Evolutionary conservation across 805 yeast species (phyloP), one percentile per base, ranked within the genome.

Genomic region (Saccharomycopsis malanga): DNA sequence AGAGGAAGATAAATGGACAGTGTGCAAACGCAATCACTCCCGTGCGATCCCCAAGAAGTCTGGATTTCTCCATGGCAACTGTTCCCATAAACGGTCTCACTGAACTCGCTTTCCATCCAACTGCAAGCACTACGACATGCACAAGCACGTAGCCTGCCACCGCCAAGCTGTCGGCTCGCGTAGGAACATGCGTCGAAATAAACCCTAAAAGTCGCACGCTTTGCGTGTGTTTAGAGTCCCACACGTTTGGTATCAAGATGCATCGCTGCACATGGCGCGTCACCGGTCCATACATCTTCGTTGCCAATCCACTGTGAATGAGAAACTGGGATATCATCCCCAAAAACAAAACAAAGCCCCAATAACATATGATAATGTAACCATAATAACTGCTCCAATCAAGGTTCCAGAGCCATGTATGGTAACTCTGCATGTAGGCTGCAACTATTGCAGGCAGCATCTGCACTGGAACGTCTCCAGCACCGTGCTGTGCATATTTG

Each of bases 1-100:
- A 81, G 48, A 83, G 63, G 51, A 76, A 73, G 17, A 79, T 59
- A 5, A 73, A 59, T 0, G 91, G 89, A 48, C 79, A 69, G 42
- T 78, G 48, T 45, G 73, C 76, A 35, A 76, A 61, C 2, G 74
- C 62, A 61, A 75, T 63, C 17, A 77, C 46, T 41, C 74, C 82
- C 4, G 76, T 63, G 61, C 86, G 68, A 58, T 77, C 81, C 36
- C 76, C 78, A 15, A 80, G 20, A 12, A 21, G 9, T 34, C 44
- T 41, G 20, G 36, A 15, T 17, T 24, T 17, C 21, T 44, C 25
- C 4, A 12, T 24, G 34, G 17, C 35, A 14, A 10, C 20, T 23
- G 15, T 39, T 4, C 7, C 14, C n/a, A 22, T 23, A 23, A 24
- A 14, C 65, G 55, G 54, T 67, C 56, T 6, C 73, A 71, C 30